Evolutionary conservation across 78 protist genomes (phyloP), one percentile per base, ranked within the genome.

Genomic region (Speleostelium caveatum): DNA sequence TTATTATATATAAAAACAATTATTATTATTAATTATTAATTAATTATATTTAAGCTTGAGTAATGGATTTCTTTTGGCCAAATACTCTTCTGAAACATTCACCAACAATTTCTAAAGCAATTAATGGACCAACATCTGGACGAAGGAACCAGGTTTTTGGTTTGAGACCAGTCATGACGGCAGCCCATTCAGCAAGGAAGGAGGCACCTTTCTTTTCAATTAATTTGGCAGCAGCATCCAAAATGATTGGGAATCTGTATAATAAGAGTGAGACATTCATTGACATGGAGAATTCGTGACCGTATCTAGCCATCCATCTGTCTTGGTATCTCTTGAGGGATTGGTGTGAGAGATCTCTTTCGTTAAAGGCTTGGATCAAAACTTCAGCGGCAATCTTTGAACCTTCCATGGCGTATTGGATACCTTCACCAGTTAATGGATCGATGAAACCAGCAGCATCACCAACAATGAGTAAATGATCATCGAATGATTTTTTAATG

Each of bases 361-460:
- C 80, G 38, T 51, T 60, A 85, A 90, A 73, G 33, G 89, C 94
- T 45, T 71, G 45, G 62, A 69, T 68, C 16, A 90, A 42, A 32
- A 38, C 78, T 30, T 60, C 61, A 45, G 94, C 80, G 22, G 79
- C 94, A 12, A 78, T 53, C 68, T 53, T 65, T 5, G 86, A 75
- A 85, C 75, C 76, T 69, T 79, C 90, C 94, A 89, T 89, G 36
- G 94, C 94, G 67, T 77, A 73, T 74, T 89, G 94, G 88, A 89
- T 89, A 83, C 94, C 94, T 68, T 89, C 94, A 51, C 91, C 91
- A 59, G 91, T 83, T 10, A 83, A 51, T 69, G 95, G 89, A 77
- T 90, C 89, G 55, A 90, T 90, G 87, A 79, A 83, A 65, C 95
- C 95, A 12, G 95, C 95, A 53, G 95, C 95, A 71, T 90, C 95